Evolutionary conservation across 2,329 filamentous ascomycete genomes (phyloP).

Genomic region (Akanthomyces muscarius): DNA sequence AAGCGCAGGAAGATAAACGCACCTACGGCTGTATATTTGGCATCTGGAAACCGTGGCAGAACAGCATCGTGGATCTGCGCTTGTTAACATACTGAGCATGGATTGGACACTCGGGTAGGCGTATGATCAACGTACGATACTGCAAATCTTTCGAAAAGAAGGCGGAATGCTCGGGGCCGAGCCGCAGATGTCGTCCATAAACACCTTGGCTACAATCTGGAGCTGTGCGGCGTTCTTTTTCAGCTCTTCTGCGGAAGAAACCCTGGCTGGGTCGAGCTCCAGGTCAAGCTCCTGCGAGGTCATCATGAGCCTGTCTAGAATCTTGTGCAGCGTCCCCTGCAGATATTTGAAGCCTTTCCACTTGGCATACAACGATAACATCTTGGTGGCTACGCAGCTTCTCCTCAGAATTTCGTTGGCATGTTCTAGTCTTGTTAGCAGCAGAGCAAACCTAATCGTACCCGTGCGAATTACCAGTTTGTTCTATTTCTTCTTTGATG

Average conservation of each 20-base stretch:
- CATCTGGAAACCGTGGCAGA: conserved; percentile 60
- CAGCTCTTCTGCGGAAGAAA: conserved; percentile 57
- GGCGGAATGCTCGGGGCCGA: conserved; percentile 58
- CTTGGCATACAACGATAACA: conserved; percentile 67
- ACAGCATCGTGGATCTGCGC: conserved; percentile 58
- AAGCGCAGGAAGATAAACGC: conserved; percentile 69
- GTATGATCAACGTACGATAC: conserved; percentile 46
- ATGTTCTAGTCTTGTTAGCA: conserved; percentile 45
- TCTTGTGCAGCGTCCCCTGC: conserved; percentile 60
- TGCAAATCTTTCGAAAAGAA: conserved; percentile 64
- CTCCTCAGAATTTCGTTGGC: conserved; percentile 64
- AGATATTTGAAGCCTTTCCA: conserved; percentile 66
- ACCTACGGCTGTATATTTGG: conserved; percentile 68
- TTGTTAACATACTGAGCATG: conserved; percentile 18
- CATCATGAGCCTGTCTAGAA: conserved; percentile 61
- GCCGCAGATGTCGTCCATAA: conserved; percentile 66
- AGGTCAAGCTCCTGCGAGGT: conserved; percentile 65
- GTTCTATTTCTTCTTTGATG: conserved; percentile 65
- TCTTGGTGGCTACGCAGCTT: conserved; percentile 68
- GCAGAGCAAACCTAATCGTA: too few species aligned
- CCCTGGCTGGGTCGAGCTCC: conserved; percentile 62
- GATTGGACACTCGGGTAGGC: too few species aligned
- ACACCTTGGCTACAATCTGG: conserved; percentile 64
- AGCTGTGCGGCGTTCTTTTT: conserved; percentile 64
- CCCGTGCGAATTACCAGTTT: conserved; percentile 45